phyloP scores from a whole-genome alignment of 345 rosid species.

The Cardamine resedifolia region DNA sequence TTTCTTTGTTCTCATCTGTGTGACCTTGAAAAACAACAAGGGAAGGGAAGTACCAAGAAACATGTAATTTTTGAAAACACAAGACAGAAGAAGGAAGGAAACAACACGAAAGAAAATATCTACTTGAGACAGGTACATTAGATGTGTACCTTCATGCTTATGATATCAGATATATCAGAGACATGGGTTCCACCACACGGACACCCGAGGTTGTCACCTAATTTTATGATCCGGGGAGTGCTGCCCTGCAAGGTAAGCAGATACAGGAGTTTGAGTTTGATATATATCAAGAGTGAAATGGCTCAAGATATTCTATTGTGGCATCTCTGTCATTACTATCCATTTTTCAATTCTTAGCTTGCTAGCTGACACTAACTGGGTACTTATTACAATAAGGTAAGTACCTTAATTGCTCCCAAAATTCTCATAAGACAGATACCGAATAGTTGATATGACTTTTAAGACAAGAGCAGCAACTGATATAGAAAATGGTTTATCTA shows the following conservation, averaged over 20 bases:
- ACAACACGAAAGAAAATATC: not conserved
- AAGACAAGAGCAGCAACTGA: not conserved
- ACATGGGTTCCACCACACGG: conserved; percentile 97
- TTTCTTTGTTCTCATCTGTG: conserved; percentile 71
- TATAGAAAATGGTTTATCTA: not conserved
- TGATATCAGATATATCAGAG: conserved; percentile 66
- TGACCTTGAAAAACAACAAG: conserved; percentile 45
- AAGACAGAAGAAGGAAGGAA: not conserved
- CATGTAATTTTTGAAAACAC: not conserved
- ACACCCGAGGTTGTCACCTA: conserved; percentile 70
- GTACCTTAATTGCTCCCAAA: conserved; percentile 3
- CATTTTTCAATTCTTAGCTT: not conserved
- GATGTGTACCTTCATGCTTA: conserved; percentile 57
- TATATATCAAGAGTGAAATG: conserved; percentile 4
- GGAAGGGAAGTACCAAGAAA: not conserved
- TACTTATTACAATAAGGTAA: not conserved
- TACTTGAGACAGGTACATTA: not conserved
- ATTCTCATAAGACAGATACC: not conserved
- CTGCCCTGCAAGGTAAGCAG: conserved; percentile 53
- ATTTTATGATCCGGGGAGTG: conserved; percentile 68
- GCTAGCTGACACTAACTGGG: not conserved
- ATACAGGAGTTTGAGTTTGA: conserved; percentile 5
- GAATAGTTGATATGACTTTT: not conserved
- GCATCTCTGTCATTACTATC: not conserved
- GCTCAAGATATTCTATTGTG: not conserved